Base-by-base conservation (phyloP, 495 filamentous ascomycete species). In the Neurospora sp. region DNA sequence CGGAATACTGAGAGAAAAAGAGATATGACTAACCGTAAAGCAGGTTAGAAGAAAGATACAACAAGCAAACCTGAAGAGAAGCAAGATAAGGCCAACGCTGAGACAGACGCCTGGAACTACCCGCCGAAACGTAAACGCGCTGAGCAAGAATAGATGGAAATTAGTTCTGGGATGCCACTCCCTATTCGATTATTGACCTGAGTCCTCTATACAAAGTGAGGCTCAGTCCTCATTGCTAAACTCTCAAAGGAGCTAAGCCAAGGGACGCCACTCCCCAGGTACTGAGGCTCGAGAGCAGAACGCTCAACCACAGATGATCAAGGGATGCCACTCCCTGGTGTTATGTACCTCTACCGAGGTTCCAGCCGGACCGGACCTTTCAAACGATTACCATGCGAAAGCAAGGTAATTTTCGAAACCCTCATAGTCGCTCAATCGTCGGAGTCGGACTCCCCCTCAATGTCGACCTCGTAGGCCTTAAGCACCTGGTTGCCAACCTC, bases 401-500 rank as follows among this genome's bases (percentile, higher is more conserved):
- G 39, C 39, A 39, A 39, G 8, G 9, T 39, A 9, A 10, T 15
- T 11, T 0, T 39, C 11, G 13, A 39, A 39, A 3, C 39, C 39
- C 39, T 39, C 39, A 39, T 15, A 39, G 8, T 11, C 13, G 4
- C 11, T 28, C 39, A 17, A 4, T 39, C 10, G 4, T 39, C 39
- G 4, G 5, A 3, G 4, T 39, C 39, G 4, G 5, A 3, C 39
- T 13, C n/a, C 0, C 5, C 70, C 39, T 71, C 75, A 21, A 78
- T 45, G 3, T 71, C 48, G 17, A 80, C 73, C 71, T 28, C 8
- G 28, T 74, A 74, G n/a, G 19, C 72, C 71, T 40, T 48, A 39
- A 74, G 19, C 31, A 80, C 78, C 71, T 79, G 73, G 3, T 80
- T 72, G 9, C 77, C 78, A 9, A 76, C 11, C 43, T 71, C 45